phyloP scores from a whole-genome alignment of 768 basidiomycete species.

The Amanita subjunquillea region DNA sequence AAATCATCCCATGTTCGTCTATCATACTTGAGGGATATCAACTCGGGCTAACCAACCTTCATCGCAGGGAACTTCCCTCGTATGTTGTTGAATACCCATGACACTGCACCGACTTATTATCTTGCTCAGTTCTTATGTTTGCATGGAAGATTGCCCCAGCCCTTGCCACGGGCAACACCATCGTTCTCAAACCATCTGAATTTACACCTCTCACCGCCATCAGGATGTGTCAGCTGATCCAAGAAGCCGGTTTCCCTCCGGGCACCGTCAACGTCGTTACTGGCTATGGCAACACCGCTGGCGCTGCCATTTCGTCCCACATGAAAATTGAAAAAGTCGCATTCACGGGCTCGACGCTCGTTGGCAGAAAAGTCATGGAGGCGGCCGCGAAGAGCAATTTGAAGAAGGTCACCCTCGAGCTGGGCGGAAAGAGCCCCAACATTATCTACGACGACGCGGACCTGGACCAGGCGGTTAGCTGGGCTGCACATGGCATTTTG shows the following conservation, averaged over 20 bases:
- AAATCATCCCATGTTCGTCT: conserved; percentile 45
- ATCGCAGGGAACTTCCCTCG: conserved; percentile 59
- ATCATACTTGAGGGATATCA: neutral
- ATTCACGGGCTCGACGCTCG: conserved; percentile 78
- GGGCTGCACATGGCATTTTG: conserved; percentile 68
- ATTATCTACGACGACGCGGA: conserved; percentile 71
- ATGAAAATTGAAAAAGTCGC: conserved; percentile 67
- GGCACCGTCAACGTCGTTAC: conserved; percentile 73
- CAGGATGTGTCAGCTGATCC: conserved; percentile 40
- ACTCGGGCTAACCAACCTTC: conserved; percentile 13
- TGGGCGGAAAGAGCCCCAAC: conserved; percentile 68
- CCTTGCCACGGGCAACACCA: conserved; percentile 69
- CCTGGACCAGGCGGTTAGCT: conserved; percentile 61
- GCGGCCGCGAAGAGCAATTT: conserved; percentile 74
- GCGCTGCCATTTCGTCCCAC: conserved; percentile 62
- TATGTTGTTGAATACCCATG: conserved; percentile 14
- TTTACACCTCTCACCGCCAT: conserved; percentile 67
- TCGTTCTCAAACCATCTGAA: conserved; percentile 76
- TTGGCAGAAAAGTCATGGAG: conserved; percentile 73
- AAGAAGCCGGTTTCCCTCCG: conserved; percentile 69
- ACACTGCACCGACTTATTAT: conserved; percentile 8
- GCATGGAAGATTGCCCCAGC: conserved; percentile 76
- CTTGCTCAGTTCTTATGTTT: conserved; percentile 40
- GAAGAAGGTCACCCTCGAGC: conserved; percentile 76
- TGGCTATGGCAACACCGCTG: conserved; percentile 63